Evolutionary conservation across 805 yeast genomes (phyloP).

Genomic region (Yarrowia sp.): DNA sequence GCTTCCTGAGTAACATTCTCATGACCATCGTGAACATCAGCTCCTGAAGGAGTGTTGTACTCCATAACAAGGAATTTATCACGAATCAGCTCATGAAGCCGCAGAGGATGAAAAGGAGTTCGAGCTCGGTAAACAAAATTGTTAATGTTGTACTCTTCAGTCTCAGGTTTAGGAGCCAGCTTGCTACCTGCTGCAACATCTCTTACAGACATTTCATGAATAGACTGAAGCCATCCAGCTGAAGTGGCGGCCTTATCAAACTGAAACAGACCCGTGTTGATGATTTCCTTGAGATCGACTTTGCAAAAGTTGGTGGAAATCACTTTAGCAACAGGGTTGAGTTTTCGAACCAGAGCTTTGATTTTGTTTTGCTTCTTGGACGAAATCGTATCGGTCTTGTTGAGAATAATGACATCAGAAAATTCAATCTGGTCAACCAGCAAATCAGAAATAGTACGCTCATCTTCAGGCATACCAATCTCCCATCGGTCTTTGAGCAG

Average conservation of each 20-base stretch:
- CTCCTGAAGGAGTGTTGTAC: constrained; percentile 18
- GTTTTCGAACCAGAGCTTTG: constrained; percentile 38
- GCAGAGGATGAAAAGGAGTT: constrained; percentile 48
- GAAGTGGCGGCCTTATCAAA: constrained; percentile 46
- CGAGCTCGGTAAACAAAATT: constrained; percentile 46
- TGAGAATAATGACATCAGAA: constrained; percentile 46
- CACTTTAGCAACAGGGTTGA: constrained; percentile 48
- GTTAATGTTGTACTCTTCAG: constrained; percentile 49
- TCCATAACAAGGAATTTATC: constrained; percentile 42
- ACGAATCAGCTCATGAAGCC: constrained; percentile 41
- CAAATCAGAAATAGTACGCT: constrained; percentile 47
- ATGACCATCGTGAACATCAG: constrained; percentile 32
- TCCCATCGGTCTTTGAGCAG: constrained; percentile 45
- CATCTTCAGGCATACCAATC: constrained; percentile 42
- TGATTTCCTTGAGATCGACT: constrained; percentile 41
- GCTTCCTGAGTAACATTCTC: constrained; percentile 34
- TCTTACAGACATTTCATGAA: constrained; percentile 43
- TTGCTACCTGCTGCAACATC: constrained; percentile 32
- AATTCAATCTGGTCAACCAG: constrained; percentile 51
- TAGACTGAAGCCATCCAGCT: constrained; percentile 48
- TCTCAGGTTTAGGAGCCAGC: constrained; percentile 46
- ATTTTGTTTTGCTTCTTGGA: constrained; percentile 38
- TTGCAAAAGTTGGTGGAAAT: constrained; percentile 42
- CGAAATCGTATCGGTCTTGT: constrained; percentile 41
- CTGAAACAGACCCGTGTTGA: constrained; percentile 43